A percentile compares a stretch with the other conserved stretches of the same genome.
Evolutionary conservation across 2,329 filamentous ascomycete genomes (phyloP).

Genomic region (Kalmusia sp.): DNA sequence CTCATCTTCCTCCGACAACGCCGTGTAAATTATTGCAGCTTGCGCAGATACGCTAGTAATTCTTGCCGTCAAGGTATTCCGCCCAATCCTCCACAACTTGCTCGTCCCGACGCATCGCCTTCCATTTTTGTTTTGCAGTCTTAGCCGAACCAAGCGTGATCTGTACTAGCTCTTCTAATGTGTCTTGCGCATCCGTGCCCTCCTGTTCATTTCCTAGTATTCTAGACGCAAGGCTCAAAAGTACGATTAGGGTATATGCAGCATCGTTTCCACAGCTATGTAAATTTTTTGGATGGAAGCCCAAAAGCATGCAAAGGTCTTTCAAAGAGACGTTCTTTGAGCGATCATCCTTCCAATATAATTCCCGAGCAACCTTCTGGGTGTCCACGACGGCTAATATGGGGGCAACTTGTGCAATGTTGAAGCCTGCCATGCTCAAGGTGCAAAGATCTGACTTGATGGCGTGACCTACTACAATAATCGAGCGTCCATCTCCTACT

Average conservation of each 20-base stretch:
- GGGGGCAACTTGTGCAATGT: constrained; percentile 3
- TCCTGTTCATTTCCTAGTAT: not conserved
- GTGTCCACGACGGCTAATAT: constrained; percentile 15
- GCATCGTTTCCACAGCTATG: constrained; percentile 16
- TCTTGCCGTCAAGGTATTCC: not conserved
- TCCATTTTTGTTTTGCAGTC: not conserved
- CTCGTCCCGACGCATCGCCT: not conserved
- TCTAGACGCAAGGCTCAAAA: constrained; percentile 14
- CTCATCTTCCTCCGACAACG: too few relatives aligned
- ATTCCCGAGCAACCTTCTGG: constrained; percentile 12
- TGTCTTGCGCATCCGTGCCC: not conserved
- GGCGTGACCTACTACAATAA: constrained; percentile 9
- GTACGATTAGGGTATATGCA: constrained; percentile 12
- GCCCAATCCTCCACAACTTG: not conserved
- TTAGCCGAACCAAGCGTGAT: not conserved
- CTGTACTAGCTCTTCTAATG: not conserved
- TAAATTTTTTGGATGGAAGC: constrained; percentile 8
- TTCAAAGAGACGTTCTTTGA: constrained; percentile 13
- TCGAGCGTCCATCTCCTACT: constrained; percentile 1
- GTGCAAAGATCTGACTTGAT: constrained; percentile 4
- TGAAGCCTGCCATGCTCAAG: constrained; percentile 6
- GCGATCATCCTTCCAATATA: constrained; percentile 13
- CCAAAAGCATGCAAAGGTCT: constrained; percentile 12
- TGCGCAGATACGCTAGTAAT: too few relatives aligned
- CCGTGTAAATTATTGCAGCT: too few relatives aligned